These are phyloP conservation scores for Bacidia rubella DNA, from an alignment of 495 filamentous ascomycete genomes.

Conservation along the genomic window DNA sequence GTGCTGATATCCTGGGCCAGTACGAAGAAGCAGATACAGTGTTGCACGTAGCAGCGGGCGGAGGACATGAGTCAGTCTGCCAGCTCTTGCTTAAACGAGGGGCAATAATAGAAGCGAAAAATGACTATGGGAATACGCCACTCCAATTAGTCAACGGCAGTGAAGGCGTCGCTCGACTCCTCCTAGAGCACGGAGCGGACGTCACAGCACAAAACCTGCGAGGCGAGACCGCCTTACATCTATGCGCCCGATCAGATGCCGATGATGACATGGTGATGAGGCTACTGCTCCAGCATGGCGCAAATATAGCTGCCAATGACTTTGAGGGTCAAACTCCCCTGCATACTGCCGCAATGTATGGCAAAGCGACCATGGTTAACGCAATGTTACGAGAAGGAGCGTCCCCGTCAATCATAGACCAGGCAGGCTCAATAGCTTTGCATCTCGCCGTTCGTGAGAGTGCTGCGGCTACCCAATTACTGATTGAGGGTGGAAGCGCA, in stretches of 20 bases:
- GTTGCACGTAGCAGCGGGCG: neutral
- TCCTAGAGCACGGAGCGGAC: neutral
- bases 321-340: neutral
- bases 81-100: neutral
- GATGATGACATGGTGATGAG: neutral
- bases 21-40: neutral
- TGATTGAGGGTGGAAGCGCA: neutral
- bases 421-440: neutral
- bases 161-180: neutral
- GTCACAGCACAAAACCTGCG: neutral
- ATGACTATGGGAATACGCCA: neutral
- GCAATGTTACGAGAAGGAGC: neutral
- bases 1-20: neutral
- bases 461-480: neutral
- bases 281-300: neutral
- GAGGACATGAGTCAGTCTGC: neutral
- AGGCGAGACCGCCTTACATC: neutral
- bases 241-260: neutral
- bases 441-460: neutral
- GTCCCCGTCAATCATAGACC: neutral
- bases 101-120: constrained; percentile 2
- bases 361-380: neutral
- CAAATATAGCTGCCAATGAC: neutral
- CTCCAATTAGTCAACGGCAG: neutral
- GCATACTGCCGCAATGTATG: neutral